Conservation (phyloP, 2,329 filamentous ascomycete genomes). For the Arthrinium puccinioides region DNA sequence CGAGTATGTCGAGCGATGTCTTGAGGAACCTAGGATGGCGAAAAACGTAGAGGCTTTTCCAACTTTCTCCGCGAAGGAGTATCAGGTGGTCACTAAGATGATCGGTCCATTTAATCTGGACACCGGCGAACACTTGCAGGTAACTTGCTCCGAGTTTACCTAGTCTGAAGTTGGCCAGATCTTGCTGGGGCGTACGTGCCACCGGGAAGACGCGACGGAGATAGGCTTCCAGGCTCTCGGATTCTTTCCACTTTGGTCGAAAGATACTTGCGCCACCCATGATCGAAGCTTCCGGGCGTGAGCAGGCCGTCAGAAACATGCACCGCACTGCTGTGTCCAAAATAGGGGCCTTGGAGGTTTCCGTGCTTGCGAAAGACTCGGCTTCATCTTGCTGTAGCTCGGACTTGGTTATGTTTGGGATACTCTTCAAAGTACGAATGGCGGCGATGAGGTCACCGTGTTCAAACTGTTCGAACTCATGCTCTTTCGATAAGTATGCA, state of each 20-base stretch:
- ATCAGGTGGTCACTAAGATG: slow-evolving; percentile 1
- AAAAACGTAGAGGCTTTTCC: slow-evolving; percentile 3
- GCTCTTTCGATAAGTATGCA: too few relatives aligned
- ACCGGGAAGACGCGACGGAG: background rate
- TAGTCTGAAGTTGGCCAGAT: background rate
- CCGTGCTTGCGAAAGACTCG: too few relatives aligned
- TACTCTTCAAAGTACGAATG: too few relatives aligned
- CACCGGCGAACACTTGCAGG: background rate
- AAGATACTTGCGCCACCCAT: too few relatives aligned
- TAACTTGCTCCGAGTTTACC: background rate
- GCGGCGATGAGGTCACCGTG: too few relatives aligned
- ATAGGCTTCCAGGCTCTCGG: background rate
- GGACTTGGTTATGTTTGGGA: too few relatives aligned
- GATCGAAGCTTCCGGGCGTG: too few relatives aligned
- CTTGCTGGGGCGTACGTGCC: background rate
- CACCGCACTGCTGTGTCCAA: too few relatives aligned
- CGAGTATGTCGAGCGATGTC: background rate
- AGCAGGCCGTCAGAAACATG: too few relatives aligned
- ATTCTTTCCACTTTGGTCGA: background rate
- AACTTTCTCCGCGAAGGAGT: background rate
- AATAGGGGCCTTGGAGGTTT: too few relatives aligned
- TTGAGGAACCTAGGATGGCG: slow-evolving; percentile 1
- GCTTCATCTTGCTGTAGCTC: too few relatives aligned
- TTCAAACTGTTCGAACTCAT: too few relatives aligned
- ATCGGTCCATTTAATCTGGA: slow-evolving; percentile 2